Evolutionary conservation across 805 yeast species (phyloP), one percentile per base, ranked within the genome.

Genomic region (Ogataea philodendri): DNA sequence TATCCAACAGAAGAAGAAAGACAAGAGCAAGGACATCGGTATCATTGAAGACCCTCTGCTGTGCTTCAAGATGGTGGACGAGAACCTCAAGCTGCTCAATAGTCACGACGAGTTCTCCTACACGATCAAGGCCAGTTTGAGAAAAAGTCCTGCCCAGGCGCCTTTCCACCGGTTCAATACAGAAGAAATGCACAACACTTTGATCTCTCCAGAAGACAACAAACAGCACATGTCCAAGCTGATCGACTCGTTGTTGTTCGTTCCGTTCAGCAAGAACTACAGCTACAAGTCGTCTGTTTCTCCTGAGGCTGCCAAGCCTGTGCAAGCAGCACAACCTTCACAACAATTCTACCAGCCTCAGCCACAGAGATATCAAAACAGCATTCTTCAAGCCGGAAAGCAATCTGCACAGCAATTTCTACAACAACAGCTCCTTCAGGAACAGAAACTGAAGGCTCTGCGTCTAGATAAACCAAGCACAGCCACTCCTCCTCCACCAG

Each of bases 401-500:
- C 43, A 41, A 44, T 22, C 47, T 22, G 42, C 50, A 31, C 66
- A 54, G 37, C 69, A 61, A 34, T 42, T 46, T 19, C 34, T 47
- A 24, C 59, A 51, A 35, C 58, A 51, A 28, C 59, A 54, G 35
- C 52, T 44, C 22, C 54, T 47, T 27, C 66, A 51, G 35, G 63
- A 57, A 42, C 59, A 52, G 45, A 59, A 53, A 46, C 57, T 49
- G 26, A 23, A 43, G 35, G 42, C 42, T 26, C 18, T 44, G 34
- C 37, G 38, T 26, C 52, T 42, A 33, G 48, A 40, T 5, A 54
- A 45, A 33, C 37, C 51, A 6, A 60, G 54, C 39, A 55, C 74
- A 6, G 63, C 75, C 11, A 73, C 85, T 4, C 82, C 84, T 18
- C 84, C 87, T 4, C 89, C 89, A 24, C 90, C 88, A 5, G 88